Percentiles rank a stretch among this genome's conserved stretches.
These are phyloP conservation scores for Larix kaempferi DNA, from an alignment of 75 land plant species.

Conservation along the genomic window DNA sequence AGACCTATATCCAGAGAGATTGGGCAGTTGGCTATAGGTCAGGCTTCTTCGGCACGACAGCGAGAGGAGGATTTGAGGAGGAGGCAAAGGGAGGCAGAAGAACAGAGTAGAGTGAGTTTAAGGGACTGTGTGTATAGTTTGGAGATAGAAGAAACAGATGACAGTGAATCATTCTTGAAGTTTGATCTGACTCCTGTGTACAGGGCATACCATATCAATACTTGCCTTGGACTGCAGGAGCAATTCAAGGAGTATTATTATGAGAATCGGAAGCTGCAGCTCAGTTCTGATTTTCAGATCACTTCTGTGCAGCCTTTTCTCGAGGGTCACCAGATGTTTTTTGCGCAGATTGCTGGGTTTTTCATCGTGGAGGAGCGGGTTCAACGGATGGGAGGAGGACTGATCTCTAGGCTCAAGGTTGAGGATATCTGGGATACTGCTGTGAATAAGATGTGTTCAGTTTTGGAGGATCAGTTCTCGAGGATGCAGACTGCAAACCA, in stretches of 20 bases:
- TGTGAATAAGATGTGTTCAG: slow-evolving; percentile 66
- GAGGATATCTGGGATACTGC: slow-evolving; percentile 92
- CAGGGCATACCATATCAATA: slow-evolving; percentile 80
- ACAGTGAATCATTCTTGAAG: slow-evolving; percentile 61
- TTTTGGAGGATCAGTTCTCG: slow-evolving; percentile 81
- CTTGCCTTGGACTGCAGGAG: slow-evolving; percentile 70
- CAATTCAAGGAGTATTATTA: slow-evolving; percentile 86
- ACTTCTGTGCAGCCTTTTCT: slow-evolving; percentile 76
- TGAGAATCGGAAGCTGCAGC: slow-evolving; percentile 79
- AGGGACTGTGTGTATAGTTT: slow-evolving; percentile 64
- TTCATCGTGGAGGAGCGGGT: slow-evolving; percentile 95
- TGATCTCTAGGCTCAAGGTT: slow-evolving; percentile 54
- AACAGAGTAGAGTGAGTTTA: slow-evolving; percentile 61
- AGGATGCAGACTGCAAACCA: slow-evolving; percentile 84
- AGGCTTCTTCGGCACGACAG: slow-evolving; percentile 82
- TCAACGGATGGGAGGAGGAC: slow-evolving; percentile 75
- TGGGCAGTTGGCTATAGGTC: slow-evolving; percentile 87
- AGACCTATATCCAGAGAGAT: slow-evolving; percentile 75
- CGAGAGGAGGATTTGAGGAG: slow-evolving; percentile 79
- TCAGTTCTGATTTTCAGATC: slow-evolving; percentile 84
- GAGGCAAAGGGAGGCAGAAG: slow-evolving; percentile 82
- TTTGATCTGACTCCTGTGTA: slow-evolving; percentile 94
- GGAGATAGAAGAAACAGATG: slow-evolving; percentile 71
- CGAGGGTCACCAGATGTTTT: slow-evolving; percentile 80
- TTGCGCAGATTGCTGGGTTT: slow-evolving; percentile 88